These are phyloP conservation scores for Suhomyces atakaporum DNA, from an alignment of 1,139 yeast species.

Conservation along the genomic window DNA sequence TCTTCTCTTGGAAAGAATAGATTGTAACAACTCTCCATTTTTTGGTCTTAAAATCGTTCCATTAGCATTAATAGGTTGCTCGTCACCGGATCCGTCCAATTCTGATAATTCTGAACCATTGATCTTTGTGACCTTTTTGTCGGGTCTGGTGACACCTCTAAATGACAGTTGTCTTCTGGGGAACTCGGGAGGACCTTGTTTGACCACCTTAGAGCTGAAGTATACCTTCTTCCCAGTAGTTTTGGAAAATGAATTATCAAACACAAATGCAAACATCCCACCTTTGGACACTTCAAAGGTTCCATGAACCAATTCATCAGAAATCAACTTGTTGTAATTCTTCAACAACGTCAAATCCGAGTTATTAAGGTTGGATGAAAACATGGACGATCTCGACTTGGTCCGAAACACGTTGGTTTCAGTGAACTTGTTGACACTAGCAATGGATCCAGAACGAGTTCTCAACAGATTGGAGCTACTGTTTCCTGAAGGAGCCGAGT, in stretches of 20 bases:
- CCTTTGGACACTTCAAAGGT: constrained; percentile 55
- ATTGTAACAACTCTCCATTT: constrained; percentile 69
- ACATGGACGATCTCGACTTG: constrained; percentile 38
- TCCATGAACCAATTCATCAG: constrained; percentile 64
- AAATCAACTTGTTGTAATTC: constrained; percentile 44
- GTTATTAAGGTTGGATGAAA: constrained; percentile 35
- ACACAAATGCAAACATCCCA: constrained; percentile 81
- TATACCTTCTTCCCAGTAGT: constrained; percentile 79
- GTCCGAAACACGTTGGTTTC: constrained; percentile 33
- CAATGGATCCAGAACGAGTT: constrained; percentile 36
- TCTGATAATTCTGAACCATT: background rate
- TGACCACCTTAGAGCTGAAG: constrained; percentile 56
- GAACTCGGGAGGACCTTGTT: constrained; percentile 7
- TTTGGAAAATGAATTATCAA: constrained; percentile 90
- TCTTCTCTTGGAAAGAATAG: constrained; percentile 71
- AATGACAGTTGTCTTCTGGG: constrained; percentile 9
- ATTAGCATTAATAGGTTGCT: constrained; percentile 1
- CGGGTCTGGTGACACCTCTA: constrained; percentile 6
- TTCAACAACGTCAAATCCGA: constrained; percentile 44
- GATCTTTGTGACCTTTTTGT: background rate
- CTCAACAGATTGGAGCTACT: constrained; percentile 3
- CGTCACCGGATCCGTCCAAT: constrained; percentile 1
- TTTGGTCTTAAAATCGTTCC: constrained; percentile 36
- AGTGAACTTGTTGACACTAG: constrained; percentile 42
- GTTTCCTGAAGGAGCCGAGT: constrained; percentile 6